Percentiles rank a stretch among this genome's conserved stretches.
Evolutionary conservation across 139 green algal genomes (phyloP).

Genomic region (Micractinium sp.): DNA sequence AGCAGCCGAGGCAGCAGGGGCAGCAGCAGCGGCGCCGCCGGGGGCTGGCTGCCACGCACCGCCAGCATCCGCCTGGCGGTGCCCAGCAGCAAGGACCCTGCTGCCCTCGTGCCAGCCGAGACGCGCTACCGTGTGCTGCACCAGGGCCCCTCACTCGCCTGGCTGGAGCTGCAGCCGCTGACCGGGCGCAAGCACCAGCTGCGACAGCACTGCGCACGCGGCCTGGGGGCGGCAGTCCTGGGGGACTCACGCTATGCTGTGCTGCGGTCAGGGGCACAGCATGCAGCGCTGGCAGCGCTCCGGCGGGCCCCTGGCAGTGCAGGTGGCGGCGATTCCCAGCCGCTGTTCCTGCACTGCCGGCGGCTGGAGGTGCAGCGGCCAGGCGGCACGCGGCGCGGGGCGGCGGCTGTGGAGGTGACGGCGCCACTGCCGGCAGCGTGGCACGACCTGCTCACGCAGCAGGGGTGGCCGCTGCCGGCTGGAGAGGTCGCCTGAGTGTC

Average conservation of each 20-base stretch:
- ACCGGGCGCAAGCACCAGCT: conserved; percentile 66
- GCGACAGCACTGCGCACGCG: conserved; percentile 50
- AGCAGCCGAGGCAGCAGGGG: neutral
- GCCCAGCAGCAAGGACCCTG: conserved; percentile 8
- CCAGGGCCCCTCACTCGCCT: conserved; percentile 15
- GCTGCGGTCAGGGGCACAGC: neutral
- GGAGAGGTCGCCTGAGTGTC: neutral
- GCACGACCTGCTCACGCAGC: conserved; percentile 13
- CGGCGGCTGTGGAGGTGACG: neutral
- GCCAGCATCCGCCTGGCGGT: conserved; percentile 7
- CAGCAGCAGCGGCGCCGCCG: neutral
- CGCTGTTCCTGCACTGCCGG: conserved; percentile 50
- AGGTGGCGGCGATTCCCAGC: neutral
- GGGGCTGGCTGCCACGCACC: neutral
- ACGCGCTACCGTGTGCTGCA: conserved; percentile 32
- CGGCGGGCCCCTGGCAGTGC: neutral
- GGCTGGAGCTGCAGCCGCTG: conserved; percentile 47
- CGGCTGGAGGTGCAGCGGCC: conserved; percentile 16
- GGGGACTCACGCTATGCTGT: conserved; percentile 49
- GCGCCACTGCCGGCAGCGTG: conserved; percentile 12
- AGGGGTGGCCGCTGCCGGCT: conserved; percentile 33
- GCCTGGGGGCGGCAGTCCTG: conserved; percentile 49
- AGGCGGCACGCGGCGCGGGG: neutral
- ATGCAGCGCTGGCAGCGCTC: neutral
- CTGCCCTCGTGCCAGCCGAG: neutral